phyloP scores from a whole-genome alignment of 306 rosid species.

The Ormosia semicastrata region DNA sequence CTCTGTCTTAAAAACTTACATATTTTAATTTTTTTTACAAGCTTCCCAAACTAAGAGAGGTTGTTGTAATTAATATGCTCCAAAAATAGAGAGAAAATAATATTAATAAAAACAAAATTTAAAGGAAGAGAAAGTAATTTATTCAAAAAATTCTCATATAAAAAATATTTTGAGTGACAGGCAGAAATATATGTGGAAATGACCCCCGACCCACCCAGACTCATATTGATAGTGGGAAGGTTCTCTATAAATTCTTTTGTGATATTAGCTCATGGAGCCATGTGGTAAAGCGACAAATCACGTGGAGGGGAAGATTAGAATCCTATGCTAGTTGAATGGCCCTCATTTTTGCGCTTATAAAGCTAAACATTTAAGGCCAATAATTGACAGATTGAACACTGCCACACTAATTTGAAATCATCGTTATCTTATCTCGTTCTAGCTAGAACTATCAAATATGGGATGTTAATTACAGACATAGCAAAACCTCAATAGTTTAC shows the following conservation, averaged over 20 bases:
- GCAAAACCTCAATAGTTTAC: slow-evolving; percentile 21
- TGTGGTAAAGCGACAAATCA: slow-evolving; percentile 51
- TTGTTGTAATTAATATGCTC: no score
- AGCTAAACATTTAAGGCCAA: slow-evolving; percentile 45
- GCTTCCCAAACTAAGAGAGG: background rate
- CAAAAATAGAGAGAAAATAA: background rate
- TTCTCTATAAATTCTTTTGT: slow-evolving; percentile 25
- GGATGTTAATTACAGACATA: slow-evolving; percentile 32
- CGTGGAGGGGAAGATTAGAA: slow-evolving; percentile 59
- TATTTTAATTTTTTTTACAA: no score
- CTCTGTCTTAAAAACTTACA: background rate
- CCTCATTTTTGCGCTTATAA: slow-evolving; percentile 35
- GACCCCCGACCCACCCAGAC: slow-evolving; percentile 43
- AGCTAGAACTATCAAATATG: background rate
- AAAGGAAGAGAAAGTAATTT: background rate
- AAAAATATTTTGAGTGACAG: background rate
- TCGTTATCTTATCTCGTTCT: slow-evolving; percentile 22
- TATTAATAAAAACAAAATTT: background rate
- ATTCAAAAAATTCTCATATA: background rate
- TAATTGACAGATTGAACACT: slow-evolving; percentile 44
- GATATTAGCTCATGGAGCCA: slow-evolving; percentile 26
- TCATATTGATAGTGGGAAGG: slow-evolving; percentile 42
- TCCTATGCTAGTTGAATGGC: slow-evolving; percentile 68
- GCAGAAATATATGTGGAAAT: background rate
- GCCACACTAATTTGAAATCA: background rate